Evolutionary conservation across 148 eudicot species (phyloP).

Genomic region (Camellia lanceoleosa): DNA sequence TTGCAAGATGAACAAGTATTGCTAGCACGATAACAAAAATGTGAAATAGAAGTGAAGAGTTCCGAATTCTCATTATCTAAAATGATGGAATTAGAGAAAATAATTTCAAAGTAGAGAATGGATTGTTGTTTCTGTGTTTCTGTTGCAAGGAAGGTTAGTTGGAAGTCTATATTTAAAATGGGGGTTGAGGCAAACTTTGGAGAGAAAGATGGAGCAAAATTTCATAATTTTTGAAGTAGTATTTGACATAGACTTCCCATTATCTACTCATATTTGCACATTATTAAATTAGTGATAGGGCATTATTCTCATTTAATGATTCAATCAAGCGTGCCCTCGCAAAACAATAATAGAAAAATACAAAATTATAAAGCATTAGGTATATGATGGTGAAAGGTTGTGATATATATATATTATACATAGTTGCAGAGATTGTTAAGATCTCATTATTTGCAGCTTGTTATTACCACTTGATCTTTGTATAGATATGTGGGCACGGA

Average conservation of each 20-base stretch:
- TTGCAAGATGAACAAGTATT: conserved; percentile 4
- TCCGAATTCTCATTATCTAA: conserved; percentile 12
- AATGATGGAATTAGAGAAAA: neutral
- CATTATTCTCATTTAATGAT: neutral
- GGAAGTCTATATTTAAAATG: too few species aligned
- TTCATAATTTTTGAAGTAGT: neutral
- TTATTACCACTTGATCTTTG: too few species aligned
- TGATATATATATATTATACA: too few species aligned
- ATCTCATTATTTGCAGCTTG: too few species aligned
- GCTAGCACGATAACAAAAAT: conserved; percentile 15
- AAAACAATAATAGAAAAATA: neutral
- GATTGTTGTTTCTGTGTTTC: too few species aligned
- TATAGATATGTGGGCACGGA: too few species aligned
- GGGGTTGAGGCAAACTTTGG: too few species aligned
- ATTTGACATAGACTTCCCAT: neutral
- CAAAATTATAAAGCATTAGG: neutral
- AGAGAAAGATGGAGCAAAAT: conserved; percentile 6
- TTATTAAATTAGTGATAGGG: neutral
- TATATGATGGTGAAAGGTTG: neutral
- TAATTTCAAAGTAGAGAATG: neutral
- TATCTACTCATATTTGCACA: neutral
- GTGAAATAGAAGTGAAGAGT: neutral
- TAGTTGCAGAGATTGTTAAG: too few species aligned
- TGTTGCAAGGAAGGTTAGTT: too few species aligned
- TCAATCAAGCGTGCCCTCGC: neutral